phyloP scores from a whole-genome alignment of 768 basidiomycete genomes.

The Termitomyces titanicus region DNA sequence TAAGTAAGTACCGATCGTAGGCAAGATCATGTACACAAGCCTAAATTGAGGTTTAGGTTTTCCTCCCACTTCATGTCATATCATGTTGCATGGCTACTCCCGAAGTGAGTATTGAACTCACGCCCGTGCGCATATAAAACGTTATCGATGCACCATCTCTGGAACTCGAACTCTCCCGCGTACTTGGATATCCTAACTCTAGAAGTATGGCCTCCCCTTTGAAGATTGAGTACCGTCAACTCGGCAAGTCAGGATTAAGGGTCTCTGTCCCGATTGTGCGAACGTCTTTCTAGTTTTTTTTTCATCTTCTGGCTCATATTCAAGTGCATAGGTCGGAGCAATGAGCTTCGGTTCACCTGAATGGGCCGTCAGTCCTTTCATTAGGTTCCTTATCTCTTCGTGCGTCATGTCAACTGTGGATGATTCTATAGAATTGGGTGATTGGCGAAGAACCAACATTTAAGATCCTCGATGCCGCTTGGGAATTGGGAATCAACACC shows the following conservation, averaged over 20 bases:
- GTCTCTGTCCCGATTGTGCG: constrained; percentile 13
- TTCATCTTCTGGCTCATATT: not conserved
- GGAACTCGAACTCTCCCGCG: not conserved
- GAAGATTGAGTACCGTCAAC: constrained; percentile 11
- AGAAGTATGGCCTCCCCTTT: not conserved
- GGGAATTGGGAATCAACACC: constrained; percentile 31
- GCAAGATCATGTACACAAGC: no score
- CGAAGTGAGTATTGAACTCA: no score
- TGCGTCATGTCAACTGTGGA: not conserved
- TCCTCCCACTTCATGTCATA: no score
- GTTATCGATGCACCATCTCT: not conserved
- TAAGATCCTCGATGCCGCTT: constrained; percentile 45
- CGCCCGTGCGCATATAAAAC: not conserved
- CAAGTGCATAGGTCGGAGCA: constrained; percentile 7
- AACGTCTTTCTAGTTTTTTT: not conserved
- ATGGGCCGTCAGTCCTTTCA: constrained; percentile 7
- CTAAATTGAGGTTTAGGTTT: no score
- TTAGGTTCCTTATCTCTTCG: constrained; percentile 17
- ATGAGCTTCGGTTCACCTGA: constrained; percentile 15
- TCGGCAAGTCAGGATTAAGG: constrained; percentile 11
- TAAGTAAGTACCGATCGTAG: no score
- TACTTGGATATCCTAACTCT: not conserved
- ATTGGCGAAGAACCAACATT: constrained; percentile 41
- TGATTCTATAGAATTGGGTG: constrained; percentile 38
- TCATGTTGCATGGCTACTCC: no score